Percentiles rank a stretch among this genome's conserved stretches.
Conservation (phyloP, 2,329 filamentous ascomycete genomes). For the Conoideocrella luteorostrata region DNA sequence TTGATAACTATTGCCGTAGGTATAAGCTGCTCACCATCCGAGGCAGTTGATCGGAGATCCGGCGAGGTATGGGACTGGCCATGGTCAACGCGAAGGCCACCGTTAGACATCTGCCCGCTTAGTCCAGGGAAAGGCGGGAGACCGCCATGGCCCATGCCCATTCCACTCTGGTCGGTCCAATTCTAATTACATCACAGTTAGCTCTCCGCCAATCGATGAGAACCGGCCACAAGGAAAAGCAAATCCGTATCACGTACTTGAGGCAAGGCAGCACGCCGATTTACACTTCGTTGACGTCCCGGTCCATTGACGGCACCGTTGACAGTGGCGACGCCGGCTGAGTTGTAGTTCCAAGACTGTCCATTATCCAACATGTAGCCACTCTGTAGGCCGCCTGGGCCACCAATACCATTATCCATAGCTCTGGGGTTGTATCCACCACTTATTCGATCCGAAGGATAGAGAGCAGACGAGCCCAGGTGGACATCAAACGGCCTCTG, state of each 20-base stretch:
- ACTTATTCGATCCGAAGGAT: slow-evolving; percentile 62
- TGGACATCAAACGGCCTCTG: slow-evolving; percentile 75
- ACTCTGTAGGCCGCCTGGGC: slow-evolving; percentile 32
- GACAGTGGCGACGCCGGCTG: slow-evolving; percentile 57
- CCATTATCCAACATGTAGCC: slow-evolving; percentile 58
- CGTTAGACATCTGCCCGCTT: slow-evolving; percentile 30
- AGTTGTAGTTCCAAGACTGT: slow-evolving; percentile 72
- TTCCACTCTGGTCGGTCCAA: slow-evolving; percentile 43
- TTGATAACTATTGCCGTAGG: slow-evolving; percentile 99
- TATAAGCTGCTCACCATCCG: slow-evolving; percentile 78
- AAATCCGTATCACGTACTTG: slow-evolving; percentile 63
- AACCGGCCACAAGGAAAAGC: neutral
- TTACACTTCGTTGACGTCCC: slow-evolving; percentile 48
- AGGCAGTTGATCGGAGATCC: slow-evolving; percentile 35
- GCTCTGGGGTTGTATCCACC: slow-evolving; percentile 53
- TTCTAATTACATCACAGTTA: slow-evolving; percentile 28
- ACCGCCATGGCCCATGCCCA: slow-evolving; percentile 34
- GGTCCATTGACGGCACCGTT: slow-evolving; percentile 60
- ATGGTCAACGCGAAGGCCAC: slow-evolving; percentile 38
- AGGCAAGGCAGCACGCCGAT: slow-evolving; percentile 59
- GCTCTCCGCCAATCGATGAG: neutral
- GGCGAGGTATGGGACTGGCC: slow-evolving; percentile 34
- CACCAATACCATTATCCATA: slow-evolving; percentile 41
- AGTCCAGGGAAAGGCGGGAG: slow-evolving; percentile 30
- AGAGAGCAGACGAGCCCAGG: slow-evolving; percentile 58